phyloP scores from a whole-genome alignment of 805 yeast genomes.

The Teunomyces kruisii region DNA sequence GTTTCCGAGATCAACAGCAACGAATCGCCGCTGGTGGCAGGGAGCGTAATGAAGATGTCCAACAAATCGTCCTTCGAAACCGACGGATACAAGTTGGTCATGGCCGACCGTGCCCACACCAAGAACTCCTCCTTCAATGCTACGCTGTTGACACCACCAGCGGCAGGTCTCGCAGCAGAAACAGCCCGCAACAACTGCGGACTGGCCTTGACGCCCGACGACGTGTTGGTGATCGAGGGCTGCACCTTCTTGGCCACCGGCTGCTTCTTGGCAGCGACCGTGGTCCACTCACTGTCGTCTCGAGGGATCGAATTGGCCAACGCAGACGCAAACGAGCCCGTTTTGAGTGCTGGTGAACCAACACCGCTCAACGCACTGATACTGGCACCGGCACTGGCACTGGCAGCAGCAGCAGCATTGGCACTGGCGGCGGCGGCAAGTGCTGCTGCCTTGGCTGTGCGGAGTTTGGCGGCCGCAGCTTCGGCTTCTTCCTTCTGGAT shows the following conservation, averaged over 20 bases:
- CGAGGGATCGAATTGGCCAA: conserved; percentile 27
- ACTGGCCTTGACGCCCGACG: conserved; percentile 22
- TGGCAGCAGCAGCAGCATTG: too few species aligned
- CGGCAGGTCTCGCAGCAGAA: conserved; percentile 31
- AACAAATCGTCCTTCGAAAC: conserved; percentile 78
- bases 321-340: conserved; percentile 33
- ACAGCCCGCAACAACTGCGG: conserved; percentile 40
- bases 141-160: conserved; percentile 19
- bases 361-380: neutral
- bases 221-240: conserved; percentile 15
- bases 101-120: conserved; percentile 68
- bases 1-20: conserved; percentile 89
- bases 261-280: conserved; percentile 36
- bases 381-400: conserved; percentile 5
- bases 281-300: conserved; percentile 48
- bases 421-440: conserved; percentile 8
- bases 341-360: conserved; percentile 7
- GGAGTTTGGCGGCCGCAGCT: conserved; percentile 32
- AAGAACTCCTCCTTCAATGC: conserved; percentile 56
- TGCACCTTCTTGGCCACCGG: conserved; percentile 27
- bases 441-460: conserved; percentile 13
- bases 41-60: conserved; percentile 76
- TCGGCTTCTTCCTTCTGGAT: conserved; percentile 60
- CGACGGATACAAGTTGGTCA: conserved; percentile 67
- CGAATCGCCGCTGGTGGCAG: conserved; percentile 66